Base-by-base conservation (phyloP, 345 rosid species). In the Fremontodendron californicum region DNA sequence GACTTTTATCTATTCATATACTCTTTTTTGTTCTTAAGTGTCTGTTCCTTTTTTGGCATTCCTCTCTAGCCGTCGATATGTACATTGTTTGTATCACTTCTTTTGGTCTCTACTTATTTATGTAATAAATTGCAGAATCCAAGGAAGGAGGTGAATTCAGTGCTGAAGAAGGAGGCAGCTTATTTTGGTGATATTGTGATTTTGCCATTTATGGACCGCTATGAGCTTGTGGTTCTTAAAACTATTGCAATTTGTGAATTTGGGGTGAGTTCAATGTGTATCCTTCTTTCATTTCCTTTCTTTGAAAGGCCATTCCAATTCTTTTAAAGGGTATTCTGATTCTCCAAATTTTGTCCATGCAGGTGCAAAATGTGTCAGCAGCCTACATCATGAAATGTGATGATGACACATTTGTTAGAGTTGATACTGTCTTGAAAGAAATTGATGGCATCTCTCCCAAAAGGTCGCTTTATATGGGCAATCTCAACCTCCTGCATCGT, bases 211-310 rank as follows among this genome's bases (percentile, higher is more conserved):
- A 93, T 96, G 97, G 99, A 96, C 83, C 98, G 90, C 46, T 92
- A 96, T 54, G 99, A 96, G 84, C 95, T 96, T 35, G 95, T 96
- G 74, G 99, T 96, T 83, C 96, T 96, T 37, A 96, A 96, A 86
- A 93, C 98, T 29, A 91, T 96, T 68, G 93, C 97, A 60, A 93
- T 96, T 49, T 92, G 97, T 84, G 97, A 92, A 84, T 96, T 88
- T 90, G 99, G 97, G 92, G 99, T 93, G 87, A 84, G 92, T 83
- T 52, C 43, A 69, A 42, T 49, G 55, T 74, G 42, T 66, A 33
- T 52, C 52, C 61, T 15, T 63, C n/a, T 11, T 23, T 52, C 52
- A n/a, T 76, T 72, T 35, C 69, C 11, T 78, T 62, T 74, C 23
- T 27, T 37, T 70, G 77, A 52, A 71, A 46, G 52, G 65, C 43